Base-by-base conservation (phyloP, 78 protist species). In the Tieghemostelium lacteum region DNA sequence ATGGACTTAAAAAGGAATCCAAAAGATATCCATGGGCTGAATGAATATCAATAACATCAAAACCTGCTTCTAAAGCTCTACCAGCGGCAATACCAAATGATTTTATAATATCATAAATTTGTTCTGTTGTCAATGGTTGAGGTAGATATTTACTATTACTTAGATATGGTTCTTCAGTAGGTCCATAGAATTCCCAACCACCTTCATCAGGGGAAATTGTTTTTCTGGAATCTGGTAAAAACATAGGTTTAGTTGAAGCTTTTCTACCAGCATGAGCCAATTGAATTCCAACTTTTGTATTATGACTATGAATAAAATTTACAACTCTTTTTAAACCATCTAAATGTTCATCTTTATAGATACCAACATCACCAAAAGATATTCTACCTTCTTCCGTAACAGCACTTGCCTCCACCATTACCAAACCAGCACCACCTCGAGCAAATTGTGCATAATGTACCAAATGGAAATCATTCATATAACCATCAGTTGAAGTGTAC, bases 11-110 rank as follows among this genome's bases (percentile, higher is more conserved):
- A 83, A 94, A 96, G 34, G 36, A 34, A 63, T 49, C 61, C 55
- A 92, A 33, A 26, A 96, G 83, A 54, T 94, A 96, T 34, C 98
- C 98, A 72, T 96, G 96, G 6, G 98, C 98, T 19, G 69, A 86
- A 50, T 96, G 96, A 49, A 96, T 67, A 19, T 94, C 83, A 24
- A 96, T 75, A 7, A 65, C 75, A 61, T 92, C 95, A 60, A 92
- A 86, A 19, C 98, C 96, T 3, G 93, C 94, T 24, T 76, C 33
- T 8, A 67, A n/a, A 33, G 70, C 66, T 49, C 86, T 73, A 1
- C 2, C 69, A 0, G 97, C 97, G 0, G 97, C 75, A 0, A 17
- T 49, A 33, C 65, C 83, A 64, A 88, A 95, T 40, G 65, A 42
- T 2, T 70, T 28, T 6, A 88, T 33, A 0, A 69, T 55, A 0